Conservation (phyloP, 1,284 basidiomycete species). For the Inonotus obliquus region DNA sequence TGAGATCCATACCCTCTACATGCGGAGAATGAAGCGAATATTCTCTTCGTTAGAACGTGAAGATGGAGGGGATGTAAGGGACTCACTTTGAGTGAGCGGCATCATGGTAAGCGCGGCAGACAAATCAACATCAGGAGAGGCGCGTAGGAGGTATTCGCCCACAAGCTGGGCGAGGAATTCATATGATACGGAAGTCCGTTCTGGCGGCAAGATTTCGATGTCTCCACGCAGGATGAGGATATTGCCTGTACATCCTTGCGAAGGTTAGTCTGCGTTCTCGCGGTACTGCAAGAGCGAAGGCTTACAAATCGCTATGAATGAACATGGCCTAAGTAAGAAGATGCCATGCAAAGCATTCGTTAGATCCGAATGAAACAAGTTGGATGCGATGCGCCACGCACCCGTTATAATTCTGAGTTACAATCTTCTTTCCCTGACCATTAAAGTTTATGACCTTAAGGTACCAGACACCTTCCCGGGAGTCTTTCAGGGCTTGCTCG, state of each 20-base stretch:
- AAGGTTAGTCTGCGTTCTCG: slow-evolving; percentile 20
- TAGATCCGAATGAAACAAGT: background rate
- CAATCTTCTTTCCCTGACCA: slow-evolving; percentile 49
- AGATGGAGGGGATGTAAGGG: background rate
- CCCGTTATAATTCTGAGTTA: slow-evolving; percentile 83
- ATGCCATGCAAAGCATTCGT: slow-evolving; percentile 1
- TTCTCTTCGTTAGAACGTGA: background rate
- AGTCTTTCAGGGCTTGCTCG: slow-evolving; percentile 27
- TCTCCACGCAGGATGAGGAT: slow-evolving; percentile 77
- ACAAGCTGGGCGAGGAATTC: slow-evolving; percentile 78
- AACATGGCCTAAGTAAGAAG: slow-evolving; percentile 63
- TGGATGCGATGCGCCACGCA: slow-evolving; percentile 29
- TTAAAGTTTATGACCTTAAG: slow-evolving; percentile 66
- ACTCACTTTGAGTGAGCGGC: slow-evolving; percentile 76
- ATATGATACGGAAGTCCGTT: slow-evolving; percentile 73
- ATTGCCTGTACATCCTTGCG: slow-evolving; percentile 51
- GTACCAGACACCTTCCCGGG: slow-evolving; percentile 69
- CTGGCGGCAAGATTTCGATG: slow-evolving; percentile 62
- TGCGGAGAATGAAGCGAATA: background rate
- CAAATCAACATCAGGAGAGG: slow-evolving; percentile 59
- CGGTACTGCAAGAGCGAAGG: background rate
- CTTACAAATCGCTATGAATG: slow-evolving; percentile 83
- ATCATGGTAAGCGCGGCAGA: slow-evolving; percentile 77
- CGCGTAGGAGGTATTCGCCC: slow-evolving; percentile 73
- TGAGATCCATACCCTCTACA: slow-evolving; percentile 80